Evolutionary conservation across 2,329 filamentous ascomycete species (phyloP), one percentile per base, ranked within the genome.

Genomic region (Ascochyta rabiei): DNA sequence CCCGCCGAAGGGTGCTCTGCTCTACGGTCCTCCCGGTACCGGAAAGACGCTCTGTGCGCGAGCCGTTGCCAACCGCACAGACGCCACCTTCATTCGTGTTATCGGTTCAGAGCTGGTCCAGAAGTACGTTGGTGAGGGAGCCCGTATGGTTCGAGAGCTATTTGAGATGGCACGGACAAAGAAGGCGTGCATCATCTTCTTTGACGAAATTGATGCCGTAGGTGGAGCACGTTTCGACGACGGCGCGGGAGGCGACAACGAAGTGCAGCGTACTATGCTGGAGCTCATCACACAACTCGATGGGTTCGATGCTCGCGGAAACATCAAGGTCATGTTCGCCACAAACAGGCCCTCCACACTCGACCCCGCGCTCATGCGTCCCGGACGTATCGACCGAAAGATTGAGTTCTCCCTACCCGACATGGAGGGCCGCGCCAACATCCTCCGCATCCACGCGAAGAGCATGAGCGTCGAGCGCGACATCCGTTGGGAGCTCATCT

Each of bases 131-230:
- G 95, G 95, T 74, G 95, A 99, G 77, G 95, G 95, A 74, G 95
- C 96, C 5, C 87, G 96, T 69, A 99, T 99, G 95, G 95, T 99
- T 18, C 88, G 95, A 69, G 95, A 99, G 80, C 85, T 99, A 2
- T 99, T 99, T 76, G 95, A 99, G 80, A 99, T 99, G 95, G 95
- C 95, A 9, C 88, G 95, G 67, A 98, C 95, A 53, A 99, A 99
- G 85, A 99, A 99, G 80, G 95, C 95, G 0, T 99, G 95, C 78
- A 99, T 99, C 74, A 99, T 99, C 80, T 99, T 99, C 87, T 96
- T 96, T 72, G 95, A 99, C 75, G 95, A 99, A 80, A 95, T 98
- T 60, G 93, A 98, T 76, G 93, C 93, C 43, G 91, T 98, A 50
- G 93, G 93, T 73, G 93, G 93, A 67, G 93, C 93, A 34, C 91